Conservation (phyloP, 2,329 filamentous ascomycete genomes). For the Teratosphaeria pseudoeucalypti region DNA sequence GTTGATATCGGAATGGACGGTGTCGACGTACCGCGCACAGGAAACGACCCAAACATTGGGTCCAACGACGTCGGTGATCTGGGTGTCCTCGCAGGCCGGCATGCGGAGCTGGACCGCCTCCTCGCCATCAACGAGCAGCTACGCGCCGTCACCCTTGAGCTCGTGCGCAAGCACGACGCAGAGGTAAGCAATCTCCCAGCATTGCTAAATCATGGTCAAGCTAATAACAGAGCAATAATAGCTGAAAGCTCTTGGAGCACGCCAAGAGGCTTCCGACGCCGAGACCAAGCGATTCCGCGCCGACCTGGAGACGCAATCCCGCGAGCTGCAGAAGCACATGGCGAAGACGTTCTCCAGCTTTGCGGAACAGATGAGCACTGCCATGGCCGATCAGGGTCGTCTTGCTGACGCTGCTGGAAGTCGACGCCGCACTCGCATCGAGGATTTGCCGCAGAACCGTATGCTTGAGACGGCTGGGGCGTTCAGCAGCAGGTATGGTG, state of each 20-base stretch:
- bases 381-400: neutral
- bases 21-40: neutral
- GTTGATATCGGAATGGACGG: neutral
- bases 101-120: neutral
- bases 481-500: neutral
- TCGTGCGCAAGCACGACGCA: neutral
- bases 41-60: neutral
- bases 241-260: neutral
- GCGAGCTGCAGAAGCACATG: neutral
- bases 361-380: neutral
- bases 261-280: neutral
- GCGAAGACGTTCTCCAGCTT: neutral
- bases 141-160: neutral
- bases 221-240: neutral
- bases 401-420: neutral
- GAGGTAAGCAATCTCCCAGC: neutral
- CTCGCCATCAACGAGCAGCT: neutral
- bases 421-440: neutral
- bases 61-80: neutral
- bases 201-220: neutral
- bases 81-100: neutral
- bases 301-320: neutral
- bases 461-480: neutral
- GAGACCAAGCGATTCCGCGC: neutral
- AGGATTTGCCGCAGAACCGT: neutral